A percentile compares a stretch with the other conserved stretches of the same genome.
phyloP scores from a whole-genome alignment of 2,329 filamentous ascomycete species.

The Arthrobotrys iridis region DNA sequence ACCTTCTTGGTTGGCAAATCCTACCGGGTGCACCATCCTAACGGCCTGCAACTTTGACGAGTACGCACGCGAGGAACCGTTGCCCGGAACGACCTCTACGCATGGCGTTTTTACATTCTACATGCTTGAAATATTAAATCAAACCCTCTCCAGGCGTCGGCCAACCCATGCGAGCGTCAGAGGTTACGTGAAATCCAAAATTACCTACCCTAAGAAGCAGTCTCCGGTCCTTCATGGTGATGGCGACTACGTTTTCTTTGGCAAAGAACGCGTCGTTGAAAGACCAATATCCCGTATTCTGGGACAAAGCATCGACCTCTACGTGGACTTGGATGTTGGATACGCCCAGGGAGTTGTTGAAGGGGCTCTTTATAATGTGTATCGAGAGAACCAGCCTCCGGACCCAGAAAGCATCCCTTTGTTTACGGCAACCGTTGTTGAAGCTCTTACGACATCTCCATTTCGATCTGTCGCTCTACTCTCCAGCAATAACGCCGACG shows the following conservation, averaged over 20 bases:
- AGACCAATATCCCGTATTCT: not conserved
- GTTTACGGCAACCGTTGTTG: not conserved
- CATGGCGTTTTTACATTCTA: conserved; percentile 30
- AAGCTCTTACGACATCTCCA: not conserved
- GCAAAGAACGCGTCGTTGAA: conserved; percentile 17
- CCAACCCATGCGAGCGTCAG: not conserved
- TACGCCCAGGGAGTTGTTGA: conserved; percentile 22
- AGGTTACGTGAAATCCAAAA: not conserved
- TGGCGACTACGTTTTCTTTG: conserved; percentile 17
- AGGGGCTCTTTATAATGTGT: conserved; percentile 22
- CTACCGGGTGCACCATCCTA: conserved; percentile 27
- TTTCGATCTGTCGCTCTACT: not conserved
- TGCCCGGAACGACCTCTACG: not conserved
- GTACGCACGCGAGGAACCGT: conserved; percentile 1
- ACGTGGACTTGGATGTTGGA: conserved; percentile 22
- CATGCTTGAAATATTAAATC: conserved; percentile 4
- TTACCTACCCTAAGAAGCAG: conserved; percentile 6
- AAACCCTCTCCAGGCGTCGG: not conserved
- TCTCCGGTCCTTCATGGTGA: conserved; percentile 26
- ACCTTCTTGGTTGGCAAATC: conserved; percentile 23
- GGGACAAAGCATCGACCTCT: too few relatives aligned
- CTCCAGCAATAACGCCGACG: too few relatives aligned
- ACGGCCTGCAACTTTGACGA: conserved; percentile 32
- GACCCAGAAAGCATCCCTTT: not conserved
- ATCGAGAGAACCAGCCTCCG: not conserved